Evolutionary conservation across 2,329 filamentous ascomycete species (phyloP), one percentile per base, ranked within the genome.

Genomic region (Cladosporium sp.): DNA sequence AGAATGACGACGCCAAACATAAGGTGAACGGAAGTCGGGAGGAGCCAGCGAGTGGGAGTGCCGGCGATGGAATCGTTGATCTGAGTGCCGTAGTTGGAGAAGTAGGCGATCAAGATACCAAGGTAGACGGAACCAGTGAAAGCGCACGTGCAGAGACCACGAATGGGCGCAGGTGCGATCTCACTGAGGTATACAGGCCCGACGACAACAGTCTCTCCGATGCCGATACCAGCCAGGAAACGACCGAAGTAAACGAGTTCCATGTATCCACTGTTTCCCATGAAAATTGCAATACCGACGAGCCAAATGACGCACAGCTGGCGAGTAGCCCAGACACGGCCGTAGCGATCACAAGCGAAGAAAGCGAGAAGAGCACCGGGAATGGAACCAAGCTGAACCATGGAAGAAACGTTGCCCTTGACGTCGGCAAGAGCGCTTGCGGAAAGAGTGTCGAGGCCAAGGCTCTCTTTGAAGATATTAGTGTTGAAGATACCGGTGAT

Each of bases 351-450:
- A 38, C 75, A 75, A 38, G 76, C 67, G 57, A 74, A 71, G 59
- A 76, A 78, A 7, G 75, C 76, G 56, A 84, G 74, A 20, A 86
- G 72, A 33, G 85, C 83, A 46, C 86, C 86, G 2, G 73, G 82
- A 22, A 90, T 84, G 25, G 79, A 85, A 20, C 86, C 86, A 59
- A 89, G 81, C 67, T 89, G 86, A 0, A 90, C 86, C 86, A 90
- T 90, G 47, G 84, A 78, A 2, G 84, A 83, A 48, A 90, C 83
- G 65, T 90, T 90, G 58, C 54, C 56, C 51, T 85, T 83, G 71
- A 84, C 82, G 64, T 86, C 81, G 51, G 84, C 82, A 62, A 78
- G 72, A 40, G 79, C 74, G 2, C 75, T 69, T 0, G 63, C 59
- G 42, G 67, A 72, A 62, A 83, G 82, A 1, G 71, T 69, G 3